Evolutionary conservation across 306 rosid species (phyloP).

Genomic region (Dryas alaskensis): DNA sequence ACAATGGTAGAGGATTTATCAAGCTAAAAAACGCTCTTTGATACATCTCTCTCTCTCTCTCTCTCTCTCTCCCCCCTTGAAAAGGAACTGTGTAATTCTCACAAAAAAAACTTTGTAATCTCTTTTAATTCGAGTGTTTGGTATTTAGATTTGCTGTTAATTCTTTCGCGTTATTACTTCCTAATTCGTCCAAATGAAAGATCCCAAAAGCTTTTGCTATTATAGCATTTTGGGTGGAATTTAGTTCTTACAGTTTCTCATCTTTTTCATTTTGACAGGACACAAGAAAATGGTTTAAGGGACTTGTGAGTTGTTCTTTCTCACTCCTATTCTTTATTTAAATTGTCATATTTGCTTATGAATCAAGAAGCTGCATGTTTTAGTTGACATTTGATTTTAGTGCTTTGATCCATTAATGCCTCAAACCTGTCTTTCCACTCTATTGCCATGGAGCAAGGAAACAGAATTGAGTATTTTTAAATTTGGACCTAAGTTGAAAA

Average conservation of each 20-base stretch:
- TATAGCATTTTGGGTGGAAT: not conserved
- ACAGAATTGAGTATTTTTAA: not conserved
- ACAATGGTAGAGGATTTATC: too few species aligned
- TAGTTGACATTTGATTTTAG: not conserved
- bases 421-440: not conserved
- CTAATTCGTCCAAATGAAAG: not conserved
- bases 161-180: not conserved
- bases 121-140: not conserved
- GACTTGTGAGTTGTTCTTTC: constrained; percentile 60
- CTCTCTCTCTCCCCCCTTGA: too few species aligned
- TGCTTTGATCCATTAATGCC: not conserved
- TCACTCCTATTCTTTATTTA: constrained; percentile 10
- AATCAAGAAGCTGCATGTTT: not conserved
- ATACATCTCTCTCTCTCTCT: too few species aligned
- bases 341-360: not conserved
- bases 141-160: not conserved
- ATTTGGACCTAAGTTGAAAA: not conserved
- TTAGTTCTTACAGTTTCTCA: constrained; percentile 38
- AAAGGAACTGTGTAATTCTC: too few species aligned
- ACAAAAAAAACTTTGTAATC: not conserved
- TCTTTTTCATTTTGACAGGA: constrained; percentile 61
- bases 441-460: not conserved
- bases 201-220: not conserved
- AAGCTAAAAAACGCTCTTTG: too few species aligned
- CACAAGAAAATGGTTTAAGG: constrained; percentile 72